Conservation (phyloP, 495 filamentous ascomycete genomes). For the Elasticomyces elasticus region DNA sequence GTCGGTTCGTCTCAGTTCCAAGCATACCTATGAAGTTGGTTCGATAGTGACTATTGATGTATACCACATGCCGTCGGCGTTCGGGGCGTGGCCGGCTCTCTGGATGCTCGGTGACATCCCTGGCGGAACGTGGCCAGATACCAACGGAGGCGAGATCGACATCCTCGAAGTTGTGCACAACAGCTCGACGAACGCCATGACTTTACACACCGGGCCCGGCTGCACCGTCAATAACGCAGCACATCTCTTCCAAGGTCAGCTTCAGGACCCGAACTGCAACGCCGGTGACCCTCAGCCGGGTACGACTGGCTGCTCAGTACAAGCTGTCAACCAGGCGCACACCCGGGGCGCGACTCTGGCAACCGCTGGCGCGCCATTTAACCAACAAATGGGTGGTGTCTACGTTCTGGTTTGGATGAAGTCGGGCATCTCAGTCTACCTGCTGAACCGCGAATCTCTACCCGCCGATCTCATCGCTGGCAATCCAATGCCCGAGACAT, state of each 20-base stretch:
- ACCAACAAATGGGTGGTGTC: conserved; percentile 55
- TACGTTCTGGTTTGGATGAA: conserved; percentile 72
- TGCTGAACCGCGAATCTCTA: conserved; percentile 55
- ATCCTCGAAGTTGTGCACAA: conserved; percentile 81
- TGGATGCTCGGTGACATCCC: conserved; percentile 23
- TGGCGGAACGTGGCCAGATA: conserved; percentile 12
- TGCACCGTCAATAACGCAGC: conserved; percentile 44
- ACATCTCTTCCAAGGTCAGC: conserved; percentile 40
- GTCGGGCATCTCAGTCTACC: conserved; percentile 61
- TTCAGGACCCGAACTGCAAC: conserved; percentile 47
- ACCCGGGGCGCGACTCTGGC: conserved; percentile 25
- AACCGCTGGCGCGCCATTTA: conserved; percentile 60
- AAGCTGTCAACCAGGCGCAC: not conserved
- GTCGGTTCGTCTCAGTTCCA: conserved; percentile 24
- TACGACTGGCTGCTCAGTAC: conserved; percentile 5
- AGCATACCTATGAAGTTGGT: conserved; percentile 22
- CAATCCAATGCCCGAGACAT: conserved; percentile 46
- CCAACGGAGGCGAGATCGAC: conserved; percentile 39
- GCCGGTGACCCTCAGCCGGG: conserved; percentile 37
- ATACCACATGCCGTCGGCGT: conserved; percentile 26
- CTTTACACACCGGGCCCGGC: conserved; percentile 62
- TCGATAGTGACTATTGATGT: conserved; percentile 24
- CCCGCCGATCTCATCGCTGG: conserved; percentile 48
- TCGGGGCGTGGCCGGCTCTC: conserved; percentile 28
- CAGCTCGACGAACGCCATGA: conserved; percentile 53